phyloP scores from a whole-genome alignment of 2,329 filamentous ascomycete species.

The Hypomyces rosellus region DNA sequence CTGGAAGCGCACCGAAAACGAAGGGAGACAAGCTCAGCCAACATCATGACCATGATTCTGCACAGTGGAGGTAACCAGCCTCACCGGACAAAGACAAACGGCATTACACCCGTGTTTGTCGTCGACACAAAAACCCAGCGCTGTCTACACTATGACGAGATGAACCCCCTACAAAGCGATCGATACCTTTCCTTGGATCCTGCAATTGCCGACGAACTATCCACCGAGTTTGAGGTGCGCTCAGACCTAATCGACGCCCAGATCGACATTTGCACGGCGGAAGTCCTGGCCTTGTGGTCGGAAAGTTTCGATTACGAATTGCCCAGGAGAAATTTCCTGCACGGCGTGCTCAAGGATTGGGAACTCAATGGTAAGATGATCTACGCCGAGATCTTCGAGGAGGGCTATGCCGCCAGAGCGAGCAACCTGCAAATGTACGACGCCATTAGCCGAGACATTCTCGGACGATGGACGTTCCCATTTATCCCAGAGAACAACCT shows the following conservation, averaged over 20 bases:
- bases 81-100: conserved; percentile 72
- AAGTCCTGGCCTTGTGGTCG: conserved; percentile 90
- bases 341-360: conserved; percentile 91
- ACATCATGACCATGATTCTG: conserved; percentile 95
- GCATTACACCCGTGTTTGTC: conserved; percentile 75
- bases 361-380: conserved; percentile 97
- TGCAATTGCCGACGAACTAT: conserved; percentile 65
- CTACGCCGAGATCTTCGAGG: conserved; percentile 76
- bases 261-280: conserved; percentile 95
- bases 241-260: conserved; percentile 88
- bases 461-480: conserved; percentile 81
- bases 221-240: conserved; percentile 70
- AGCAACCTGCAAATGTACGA: conserved; percentile 86
- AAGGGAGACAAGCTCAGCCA: conserved; percentile 78
- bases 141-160: conserved; percentile 92
- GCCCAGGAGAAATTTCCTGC: conserved; percentile 80
- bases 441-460: conserved; percentile 78
- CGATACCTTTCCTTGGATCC: conserved; percentile 68
- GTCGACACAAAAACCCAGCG: conserved; percentile 73
- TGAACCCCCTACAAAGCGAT: conserved; percentile 60
- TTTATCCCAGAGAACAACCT: conserved; percentile 86
- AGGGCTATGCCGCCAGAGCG: conserved; percentile 81
- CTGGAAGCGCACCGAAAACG: conserved; percentile 75
- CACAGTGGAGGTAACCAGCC: conserved; percentile 63
- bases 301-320: conserved; percentile 97